Evolutionary conservation across 2,329 filamentous ascomycete genomes (phyloP).

Genomic region (Penicillium sp.): DNA sequence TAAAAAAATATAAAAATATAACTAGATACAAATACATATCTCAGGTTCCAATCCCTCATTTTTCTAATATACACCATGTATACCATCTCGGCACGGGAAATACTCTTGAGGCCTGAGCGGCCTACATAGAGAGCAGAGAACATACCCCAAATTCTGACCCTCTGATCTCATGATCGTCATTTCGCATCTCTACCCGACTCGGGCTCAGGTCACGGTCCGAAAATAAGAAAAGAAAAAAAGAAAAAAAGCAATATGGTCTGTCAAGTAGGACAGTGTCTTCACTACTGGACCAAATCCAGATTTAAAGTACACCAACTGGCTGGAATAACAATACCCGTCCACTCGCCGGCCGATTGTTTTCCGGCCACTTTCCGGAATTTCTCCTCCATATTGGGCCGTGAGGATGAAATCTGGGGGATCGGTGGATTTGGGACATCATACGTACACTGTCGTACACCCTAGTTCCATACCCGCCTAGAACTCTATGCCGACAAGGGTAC

Average conservation of each 20-base stretch:
- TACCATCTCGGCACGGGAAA: not conserved
- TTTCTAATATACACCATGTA: not conserved
- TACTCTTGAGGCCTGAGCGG: not conserved
- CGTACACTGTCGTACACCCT: not conserved
- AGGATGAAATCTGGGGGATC: slow-evolving; percentile 6
- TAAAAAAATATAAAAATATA: not conserved
- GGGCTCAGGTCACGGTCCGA: slow-evolving; percentile 5
- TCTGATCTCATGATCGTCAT: slow-evolving; percentile 15
- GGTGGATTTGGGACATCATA: slow-evolving; percentile 2
- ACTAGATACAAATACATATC: not conserved
- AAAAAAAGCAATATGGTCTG: not conserved
- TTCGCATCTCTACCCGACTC: slow-evolving; percentile 10
- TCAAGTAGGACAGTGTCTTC: slow-evolving; percentile 8
- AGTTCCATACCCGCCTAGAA: not conserved
- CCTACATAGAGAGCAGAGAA: not conserved
- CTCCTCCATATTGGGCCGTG: not conserved
- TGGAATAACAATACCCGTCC: slow-evolving; percentile 9
- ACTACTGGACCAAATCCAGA: slow-evolving; percentile 5
- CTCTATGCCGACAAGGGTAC: not conserved
- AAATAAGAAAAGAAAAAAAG: not conserved
- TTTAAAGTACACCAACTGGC: not conserved
- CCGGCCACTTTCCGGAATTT: slow-evolving; percentile 13
- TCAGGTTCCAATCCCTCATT: too few relatives aligned
- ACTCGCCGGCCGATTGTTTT: slow-evolving; percentile 6
- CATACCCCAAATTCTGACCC: not conserved